Evolutionary conservation across 1,284 basidiomycete species (phyloP).

Genomic region (Moesziomyces sp.): DNA sequence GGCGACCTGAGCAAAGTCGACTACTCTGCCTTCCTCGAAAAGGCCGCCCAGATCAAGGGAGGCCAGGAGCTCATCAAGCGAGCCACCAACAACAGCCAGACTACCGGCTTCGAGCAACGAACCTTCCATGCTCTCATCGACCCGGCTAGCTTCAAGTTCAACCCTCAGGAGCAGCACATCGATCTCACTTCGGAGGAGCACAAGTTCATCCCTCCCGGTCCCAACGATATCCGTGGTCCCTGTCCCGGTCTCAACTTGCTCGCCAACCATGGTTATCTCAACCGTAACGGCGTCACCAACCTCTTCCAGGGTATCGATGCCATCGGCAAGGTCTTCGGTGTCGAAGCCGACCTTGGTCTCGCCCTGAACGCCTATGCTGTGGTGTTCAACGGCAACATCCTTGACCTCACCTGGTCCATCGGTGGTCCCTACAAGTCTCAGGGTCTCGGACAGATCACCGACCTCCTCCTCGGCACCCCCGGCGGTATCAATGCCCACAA

Average conservation of each 20-base stretch:
- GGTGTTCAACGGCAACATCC: conserved; percentile 58
- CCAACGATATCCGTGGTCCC: conserved; percentile 54
- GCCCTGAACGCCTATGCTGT: conserved; percentile 53
- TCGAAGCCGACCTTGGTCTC: conserved; percentile 38
- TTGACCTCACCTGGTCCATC: conserved; percentile 53
- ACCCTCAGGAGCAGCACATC: conserved; percentile 41
- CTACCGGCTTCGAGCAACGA: conserved; percentile 31
- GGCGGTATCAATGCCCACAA: conserved; percentile 54
- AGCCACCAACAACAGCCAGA: conserved; percentile 4
- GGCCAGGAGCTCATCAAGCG: conserved; percentile 23
- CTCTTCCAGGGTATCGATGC: conserved; percentile 52
- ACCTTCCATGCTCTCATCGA: conserved; percentile 42
- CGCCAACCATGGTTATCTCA: conserved; percentile 56
- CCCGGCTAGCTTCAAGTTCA: conserved; percentile 50
- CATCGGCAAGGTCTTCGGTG: conserved; percentile 49
- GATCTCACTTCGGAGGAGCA: conserved; percentile 52
- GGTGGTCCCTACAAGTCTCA: conserved; percentile 41
- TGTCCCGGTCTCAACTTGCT: conserved; percentile 55
- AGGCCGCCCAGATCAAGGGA: conserved; percentile 33
- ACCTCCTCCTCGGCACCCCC: conserved; percentile 44
- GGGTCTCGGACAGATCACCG: conserved; percentile 40
- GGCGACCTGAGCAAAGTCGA: conserved; percentile 22
- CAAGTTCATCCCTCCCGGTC: conserved; percentile 51
- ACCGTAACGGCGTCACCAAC: conserved; percentile 49
- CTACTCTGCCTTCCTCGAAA: conserved; percentile 42